These are phyloP conservation scores for Leptographium radiaticola DNA, from an alignment of 2,329 filamentous ascomycete genomes.

Conservation along the genomic window DNA sequence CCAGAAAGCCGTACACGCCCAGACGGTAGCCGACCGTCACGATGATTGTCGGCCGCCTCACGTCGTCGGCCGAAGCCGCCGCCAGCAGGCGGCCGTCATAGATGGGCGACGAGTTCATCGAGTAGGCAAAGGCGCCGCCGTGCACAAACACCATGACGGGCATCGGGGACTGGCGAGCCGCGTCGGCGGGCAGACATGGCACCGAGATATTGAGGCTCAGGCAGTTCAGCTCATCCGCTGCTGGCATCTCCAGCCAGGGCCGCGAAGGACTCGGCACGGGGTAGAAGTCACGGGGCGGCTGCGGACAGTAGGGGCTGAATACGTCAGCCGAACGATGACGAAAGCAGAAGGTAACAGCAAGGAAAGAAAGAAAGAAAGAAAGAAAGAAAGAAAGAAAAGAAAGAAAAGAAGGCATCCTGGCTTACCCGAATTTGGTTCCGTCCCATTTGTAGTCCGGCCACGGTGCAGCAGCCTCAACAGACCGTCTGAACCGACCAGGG, in stretches of 20 bases:
- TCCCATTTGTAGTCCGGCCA: constrained; percentile 3
- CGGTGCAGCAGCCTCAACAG: neutral
- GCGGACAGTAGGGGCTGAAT: constrained; percentile 4
- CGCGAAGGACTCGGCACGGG: constrained; percentile 2
- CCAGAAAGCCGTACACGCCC: constrained; percentile 28
- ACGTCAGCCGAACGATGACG: neutral
- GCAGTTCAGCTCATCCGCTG: constrained; percentile 3
- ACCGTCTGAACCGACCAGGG: constrained; percentile 6
- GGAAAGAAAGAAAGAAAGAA: neutral
- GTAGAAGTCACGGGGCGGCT: constrained; percentile 9
- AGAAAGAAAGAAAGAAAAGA: too few relatives aligned
- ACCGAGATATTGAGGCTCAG: constrained; percentile 8
- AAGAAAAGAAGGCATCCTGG: neutral
- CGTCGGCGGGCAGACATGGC: neutral
- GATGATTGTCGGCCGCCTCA: constrained; percentile 10
- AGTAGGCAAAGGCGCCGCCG: constrained; percentile 7
- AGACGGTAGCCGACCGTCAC: constrained; percentile 23
- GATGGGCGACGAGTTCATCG: neutral
- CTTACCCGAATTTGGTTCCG: constrained; percentile 7
- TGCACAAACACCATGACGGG: constrained; percentile 9
- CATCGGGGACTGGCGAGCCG: neutral
- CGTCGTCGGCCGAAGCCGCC: neutral
- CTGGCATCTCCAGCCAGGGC: constrained; percentile 5
- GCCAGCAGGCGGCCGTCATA: constrained; percentile 8
- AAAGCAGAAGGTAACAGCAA: neutral